Percentiles rank a stretch among this genome's conserved stretches.
Conservation (phyloP, 768 basidiomycete genomes). For the Auriscalpium microsporum region DNA sequence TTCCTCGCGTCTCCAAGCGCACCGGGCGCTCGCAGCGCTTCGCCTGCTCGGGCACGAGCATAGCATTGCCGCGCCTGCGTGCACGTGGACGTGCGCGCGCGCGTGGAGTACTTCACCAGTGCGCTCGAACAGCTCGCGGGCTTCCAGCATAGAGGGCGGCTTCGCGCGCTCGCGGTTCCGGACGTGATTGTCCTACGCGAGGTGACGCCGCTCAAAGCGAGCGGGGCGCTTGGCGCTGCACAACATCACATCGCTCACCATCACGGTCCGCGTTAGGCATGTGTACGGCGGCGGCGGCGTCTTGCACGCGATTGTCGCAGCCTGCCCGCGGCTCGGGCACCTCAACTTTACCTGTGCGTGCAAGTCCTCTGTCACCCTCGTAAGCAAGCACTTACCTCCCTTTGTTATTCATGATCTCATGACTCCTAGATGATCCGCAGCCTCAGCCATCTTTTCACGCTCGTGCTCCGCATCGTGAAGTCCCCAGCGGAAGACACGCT, state of each 20-base stretch:
- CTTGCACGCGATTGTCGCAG: slow-evolving; percentile 54
- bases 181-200: slow-evolving; percentile 64
- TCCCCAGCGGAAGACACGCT: slow-evolving; percentile 58
- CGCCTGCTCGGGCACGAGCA: slow-evolving; percentile 33
- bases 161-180: slow-evolving; percentile 52
- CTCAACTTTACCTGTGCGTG: slow-evolving; percentile 59
- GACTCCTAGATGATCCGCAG: slow-evolving; percentile 51
- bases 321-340: slow-evolving; percentile 56
- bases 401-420: slow-evolving; percentile 46
- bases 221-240: slow-evolving; percentile 53
- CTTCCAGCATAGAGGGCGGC: slow-evolving; percentile 31
- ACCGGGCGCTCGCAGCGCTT: slow-evolving; percentile 42
- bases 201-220: slow-evolving; percentile 54
- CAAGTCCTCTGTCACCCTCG: slow-evolving; percentile 67
- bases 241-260: slow-evolving; percentile 47
- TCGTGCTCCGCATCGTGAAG: slow-evolving; percentile 57
- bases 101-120: slow-evolving; percentile 48
- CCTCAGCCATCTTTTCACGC: slow-evolving; percentile 53
- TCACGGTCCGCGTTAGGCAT: slow-evolving; percentile 62
- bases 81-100: slow-evolving; percentile 12
- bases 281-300: slow-evolving; percentile 63
- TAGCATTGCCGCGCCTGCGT: slow-evolving; percentile 15
- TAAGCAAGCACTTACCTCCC: slow-evolving; percentile 24
- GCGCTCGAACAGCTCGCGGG: slow-evolving; percentile 60
- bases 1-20: slow-evolving; percentile 65